phyloP scores from a whole-genome alignment of 164 flowering plant species.

The grape (Vitis vinifera) region ASM3070453v1 NC_081816.1:13315001-13315500 shows the following conservation, averaged over 20 bases:
- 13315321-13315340: no score
- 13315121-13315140: constrained; percentile 19
- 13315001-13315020: constrained; percentile 34
- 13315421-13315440: no score
- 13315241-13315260: constrained; percentile 65
- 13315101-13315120: constrained; percentile 18
- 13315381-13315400: no score
- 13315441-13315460: no score
- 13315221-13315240: constrained; percentile 78
- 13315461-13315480: no score
- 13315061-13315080: constrained; percentile 16
- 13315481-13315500: no score
- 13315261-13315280: constrained; percentile 66
- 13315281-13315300: constrained; percentile 13
- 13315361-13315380: no score
- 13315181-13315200: constrained; percentile 12
- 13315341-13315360: no score
- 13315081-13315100: constrained; percentile 30
- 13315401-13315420: no score
- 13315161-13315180: constrained; percentile 45
- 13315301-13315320: no score
- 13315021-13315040: constrained; percentile 53
- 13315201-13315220: constrained; percentile 35
- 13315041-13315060: constrained; percentile 31
- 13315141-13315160: constrained; percentile 30